phyloP scores from a whole-genome alignment of 768 basidiomycete genomes.

The Auricularia sp. region DNA sequence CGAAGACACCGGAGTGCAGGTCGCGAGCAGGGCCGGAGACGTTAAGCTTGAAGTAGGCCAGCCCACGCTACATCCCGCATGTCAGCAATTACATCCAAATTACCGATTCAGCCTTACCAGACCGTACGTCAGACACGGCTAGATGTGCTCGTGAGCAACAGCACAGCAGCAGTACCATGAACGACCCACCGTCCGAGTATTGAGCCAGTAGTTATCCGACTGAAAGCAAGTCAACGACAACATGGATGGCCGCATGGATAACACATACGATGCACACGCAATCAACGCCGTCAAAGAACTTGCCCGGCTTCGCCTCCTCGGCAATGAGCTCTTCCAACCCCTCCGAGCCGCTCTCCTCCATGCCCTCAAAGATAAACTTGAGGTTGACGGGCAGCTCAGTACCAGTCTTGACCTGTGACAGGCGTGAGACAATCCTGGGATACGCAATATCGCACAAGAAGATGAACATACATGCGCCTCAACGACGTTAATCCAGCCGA shows the following conservation, averaged over 20 bases:
- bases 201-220: slow-evolving; percentile 94
- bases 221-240: slow-evolving; percentile 18
- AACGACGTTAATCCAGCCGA: slow-evolving; percentile 84
- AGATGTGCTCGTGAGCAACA: not conserved
- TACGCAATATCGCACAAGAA: not conserved
- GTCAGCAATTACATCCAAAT: too few species aligned
- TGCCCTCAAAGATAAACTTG: slow-evolving; percentile 88
- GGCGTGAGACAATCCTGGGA: not conserved
- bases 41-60: slow-evolving; percentile 76
- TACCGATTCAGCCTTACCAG: slow-evolving; percentile 24
- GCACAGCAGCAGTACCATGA: not conserved
- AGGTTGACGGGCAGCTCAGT: slow-evolving; percentile 80
- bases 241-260: not conserved
- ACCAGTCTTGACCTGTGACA: slow-evolving; percentile 27
- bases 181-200: slow-evolving; percentile 46
- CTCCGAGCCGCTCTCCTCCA: slow-evolving; percentile 92
- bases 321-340: slow-evolving; percentile 82
- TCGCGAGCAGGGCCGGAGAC: slow-evolving; percentile 79
- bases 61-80: slow-evolving; percentile 39
- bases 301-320: slow-evolving; percentile 56
- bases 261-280: slow-evolving; percentile 80
- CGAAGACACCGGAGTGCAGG: slow-evolving; percentile 84
- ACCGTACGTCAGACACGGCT: slow-evolving; percentile 73
- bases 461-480: slow-evolving; percentile 51
- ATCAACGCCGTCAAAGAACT: slow-evolving; percentile 81